Evolutionary conservation across 2,329 filamentous ascomycete genomes (phyloP).

Genomic region (Colletotrichum ledebouriae): DNA sequence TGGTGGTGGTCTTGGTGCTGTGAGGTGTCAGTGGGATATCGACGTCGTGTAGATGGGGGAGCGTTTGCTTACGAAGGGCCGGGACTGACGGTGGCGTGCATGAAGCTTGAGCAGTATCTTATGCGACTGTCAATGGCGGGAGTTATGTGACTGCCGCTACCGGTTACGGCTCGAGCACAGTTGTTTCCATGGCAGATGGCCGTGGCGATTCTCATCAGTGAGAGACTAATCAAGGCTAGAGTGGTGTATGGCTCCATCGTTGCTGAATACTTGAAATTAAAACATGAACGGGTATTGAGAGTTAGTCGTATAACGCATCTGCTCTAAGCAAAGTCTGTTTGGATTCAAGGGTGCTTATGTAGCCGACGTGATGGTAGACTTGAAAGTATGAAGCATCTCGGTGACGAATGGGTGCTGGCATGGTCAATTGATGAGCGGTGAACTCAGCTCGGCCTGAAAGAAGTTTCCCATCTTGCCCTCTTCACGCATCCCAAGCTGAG

Average conservation of each 20-base stretch:
- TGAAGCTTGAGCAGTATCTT: conserved; percentile 30
- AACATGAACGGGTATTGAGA: not conserved
- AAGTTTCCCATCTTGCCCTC: too few relatives aligned
- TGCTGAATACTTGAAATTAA: not conserved
- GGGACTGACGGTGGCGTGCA: conserved; percentile 26
- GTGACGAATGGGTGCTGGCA: too few relatives aligned
- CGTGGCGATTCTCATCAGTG: conserved; percentile 51
- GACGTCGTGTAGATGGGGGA: not conserved
- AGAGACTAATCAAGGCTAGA: conserved; percentile 49
- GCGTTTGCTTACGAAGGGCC: conserved; percentile 1
- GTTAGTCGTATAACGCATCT: too few relatives aligned
- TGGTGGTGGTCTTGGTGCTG: conserved; percentile 29
- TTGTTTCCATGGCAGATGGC: conserved; percentile 43
- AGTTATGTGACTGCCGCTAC: conserved; percentile 19
- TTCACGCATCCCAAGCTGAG: too few relatives aligned
- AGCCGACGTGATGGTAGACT: too few relatives aligned
- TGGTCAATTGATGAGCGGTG: too few relatives aligned
- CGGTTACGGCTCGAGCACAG: conserved; percentile 37
- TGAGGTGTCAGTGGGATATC: not conserved
- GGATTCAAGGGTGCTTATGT: too few relatives aligned
- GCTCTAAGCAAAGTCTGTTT: too few relatives aligned
- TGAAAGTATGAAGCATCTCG: too few relatives aligned
- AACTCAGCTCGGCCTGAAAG: too few relatives aligned
- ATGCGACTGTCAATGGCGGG: not conserved
- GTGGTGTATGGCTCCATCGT: conserved; percentile 52